Conservation (phyloP, 139 green algal genomes). For the Nannochloris sp. region DNA sequence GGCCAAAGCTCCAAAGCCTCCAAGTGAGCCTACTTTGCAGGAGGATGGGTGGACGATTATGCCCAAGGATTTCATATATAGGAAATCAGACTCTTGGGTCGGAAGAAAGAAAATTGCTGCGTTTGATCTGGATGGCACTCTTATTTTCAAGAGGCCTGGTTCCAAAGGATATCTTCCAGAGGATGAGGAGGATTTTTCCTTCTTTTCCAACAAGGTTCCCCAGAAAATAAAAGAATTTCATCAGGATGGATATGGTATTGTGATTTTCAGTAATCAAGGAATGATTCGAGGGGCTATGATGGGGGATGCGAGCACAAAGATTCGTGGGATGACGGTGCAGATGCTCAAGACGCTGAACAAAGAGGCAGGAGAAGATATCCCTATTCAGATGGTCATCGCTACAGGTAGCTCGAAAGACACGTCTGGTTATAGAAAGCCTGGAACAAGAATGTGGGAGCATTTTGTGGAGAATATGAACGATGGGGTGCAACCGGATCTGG, state of each 20-base stretch:
- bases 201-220: neutral
- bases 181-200: slow-evolving; percentile 8
- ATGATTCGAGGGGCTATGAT: slow-evolving; percentile 47
- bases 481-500: slow-evolving; percentile 39
- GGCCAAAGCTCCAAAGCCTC: neutral
- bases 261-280: slow-evolving; percentile 45
- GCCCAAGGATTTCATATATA: slow-evolving; percentile 24
- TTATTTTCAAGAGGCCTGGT: slow-evolving; percentile 36
- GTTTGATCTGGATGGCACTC: slow-evolving; percentile 62
- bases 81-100: slow-evolving; percentile 5
- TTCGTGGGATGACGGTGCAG: slow-evolving; percentile 28
- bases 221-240: neutral
- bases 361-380: neutral
- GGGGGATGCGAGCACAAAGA: slow-evolving; percentile 44
- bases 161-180: slow-evolving; percentile 14
- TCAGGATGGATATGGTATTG: neutral
- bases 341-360: slow-evolving; percentile 22
- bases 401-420: slow-evolving; percentile 27
- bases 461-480: slow-evolving; percentile 48
- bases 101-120: slow-evolving; percentile 50
- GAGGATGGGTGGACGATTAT: slow-evolving; percentile 15
- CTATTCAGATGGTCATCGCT: slow-evolving; percentile 15
- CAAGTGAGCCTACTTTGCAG: slow-evolving; percentile 5
- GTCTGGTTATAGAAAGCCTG: slow-evolving; percentile 48
- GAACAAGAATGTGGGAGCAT: slow-evolving; percentile 62